phyloP scores from a whole-genome alignment of 2,329 filamentous ascomycete species.

The Trichoderma gracile region DNA sequence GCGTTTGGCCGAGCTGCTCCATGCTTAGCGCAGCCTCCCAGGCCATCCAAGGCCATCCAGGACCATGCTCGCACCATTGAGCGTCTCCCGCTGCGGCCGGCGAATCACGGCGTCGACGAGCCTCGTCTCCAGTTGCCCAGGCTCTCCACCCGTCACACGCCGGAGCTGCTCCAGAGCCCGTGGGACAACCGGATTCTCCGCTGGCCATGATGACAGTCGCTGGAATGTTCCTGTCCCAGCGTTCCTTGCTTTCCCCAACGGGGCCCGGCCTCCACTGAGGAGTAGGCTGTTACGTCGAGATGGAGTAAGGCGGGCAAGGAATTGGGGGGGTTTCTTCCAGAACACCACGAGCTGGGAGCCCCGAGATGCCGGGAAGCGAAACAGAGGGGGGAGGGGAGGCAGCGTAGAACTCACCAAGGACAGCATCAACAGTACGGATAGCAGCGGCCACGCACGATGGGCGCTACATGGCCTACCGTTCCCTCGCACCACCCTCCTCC shows the following conservation, averaged over 20 bases:
- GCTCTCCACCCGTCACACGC: conserved; percentile 16
- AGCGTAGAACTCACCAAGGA: conserved; percentile 10
- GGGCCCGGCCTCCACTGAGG: conserved; percentile 14
- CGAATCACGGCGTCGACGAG: conserved; percentile 13
- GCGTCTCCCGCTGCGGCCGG: conserved; percentile 13
- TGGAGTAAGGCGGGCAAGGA: conserved; percentile 12
- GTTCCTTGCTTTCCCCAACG: background rate
- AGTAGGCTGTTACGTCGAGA: conserved; percentile 15
- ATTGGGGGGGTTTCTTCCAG: background rate
- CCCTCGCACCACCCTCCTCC: background rate
- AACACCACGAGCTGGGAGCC: background rate
- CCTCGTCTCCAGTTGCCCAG: background rate
- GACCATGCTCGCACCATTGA: background rate
- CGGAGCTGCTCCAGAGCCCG: conserved; percentile 10
- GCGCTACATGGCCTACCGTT: background rate
- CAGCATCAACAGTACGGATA: conserved; percentile 13
- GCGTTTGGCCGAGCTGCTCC: conserved; percentile 26
- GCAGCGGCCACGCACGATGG: conserved; percentile 17
- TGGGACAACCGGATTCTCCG: conserved; percentile 21
- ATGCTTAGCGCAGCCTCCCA: conserved; percentile 24
- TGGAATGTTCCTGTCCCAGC: conserved; percentile 15
- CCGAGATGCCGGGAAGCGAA: conserved; percentile 1
- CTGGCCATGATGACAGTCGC: background rate
- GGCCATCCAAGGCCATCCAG: no score
- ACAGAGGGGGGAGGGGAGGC: background rate